Conservation (phyloP, 2,329 filamentous ascomycete genomes). For the Aotearoamyces nothofagi region DNA sequence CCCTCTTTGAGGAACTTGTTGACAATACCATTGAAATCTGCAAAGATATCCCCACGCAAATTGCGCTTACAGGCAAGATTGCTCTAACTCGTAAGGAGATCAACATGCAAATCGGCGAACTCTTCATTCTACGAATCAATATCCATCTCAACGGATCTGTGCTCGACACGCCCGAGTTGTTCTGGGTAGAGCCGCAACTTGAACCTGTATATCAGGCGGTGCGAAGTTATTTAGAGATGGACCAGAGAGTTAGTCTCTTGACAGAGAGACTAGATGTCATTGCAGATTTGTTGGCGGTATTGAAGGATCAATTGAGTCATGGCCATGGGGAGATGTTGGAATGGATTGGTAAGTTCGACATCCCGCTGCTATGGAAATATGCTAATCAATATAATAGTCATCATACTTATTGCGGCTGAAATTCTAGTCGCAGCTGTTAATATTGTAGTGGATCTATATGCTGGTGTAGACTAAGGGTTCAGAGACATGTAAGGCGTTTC, state of each 20-base stretch:
- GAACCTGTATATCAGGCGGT: conserved; percentile 96
- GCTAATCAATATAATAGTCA: conserved; percentile 40
- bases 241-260: conserved; percentile 78
- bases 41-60: conserved; percentile 84
- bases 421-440: conserved; percentile 88
- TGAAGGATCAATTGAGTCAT: conserved; percentile 92
- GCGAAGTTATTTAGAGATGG: conserved; percentile 92
- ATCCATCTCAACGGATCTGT: conserved; percentile 96
- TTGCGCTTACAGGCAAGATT: conserved; percentile 85
- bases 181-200: conserved; percentile 95
- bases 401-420: conserved; percentile 88
- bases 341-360: conserved; percentile 58
- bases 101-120: conserved; percentile 98
- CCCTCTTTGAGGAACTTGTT: conserved; percentile 88
- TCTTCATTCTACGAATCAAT: conserved; percentile 95
- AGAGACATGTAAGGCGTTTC: too few species aligned
- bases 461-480: conserved; percentile 37
- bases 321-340: conserved; percentile 81
- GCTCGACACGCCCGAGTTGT: conserved; percentile 89
- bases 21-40: conserved; percentile 87
- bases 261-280: conserved; percentile 89
- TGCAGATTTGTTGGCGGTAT: conserved; percentile 76
- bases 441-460: conserved; percentile 87
- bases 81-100: conserved; percentile 77
- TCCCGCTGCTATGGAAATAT: background rate